phyloP scores from a whole-genome alignment of 805 yeast genomes.

The Lachancea fermentati region DNA sequence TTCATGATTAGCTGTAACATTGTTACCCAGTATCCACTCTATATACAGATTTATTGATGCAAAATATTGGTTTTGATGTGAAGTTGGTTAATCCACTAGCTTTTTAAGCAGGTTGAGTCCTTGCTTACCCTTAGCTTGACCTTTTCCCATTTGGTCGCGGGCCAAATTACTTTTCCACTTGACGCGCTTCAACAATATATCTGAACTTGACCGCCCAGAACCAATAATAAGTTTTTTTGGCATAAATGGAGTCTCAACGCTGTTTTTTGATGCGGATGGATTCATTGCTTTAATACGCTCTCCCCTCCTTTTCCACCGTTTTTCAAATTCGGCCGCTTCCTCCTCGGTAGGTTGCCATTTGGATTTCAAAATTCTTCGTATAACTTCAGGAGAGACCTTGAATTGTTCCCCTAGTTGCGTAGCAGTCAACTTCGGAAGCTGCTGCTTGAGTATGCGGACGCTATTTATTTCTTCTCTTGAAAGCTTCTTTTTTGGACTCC shows the following conservation, averaged over 20 bases:
- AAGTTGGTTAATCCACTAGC: conserved; percentile 9
- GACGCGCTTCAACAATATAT: conserved; percentile 4
- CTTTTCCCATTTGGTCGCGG: neutral
- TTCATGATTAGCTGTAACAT: conserved; percentile 1
- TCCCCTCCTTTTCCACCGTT: conserved; percentile 52
- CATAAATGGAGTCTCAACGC: neutral
- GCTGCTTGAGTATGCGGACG: conserved; percentile 48
- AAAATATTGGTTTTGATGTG: neutral
- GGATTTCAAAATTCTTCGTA: conserved; percentile 71
- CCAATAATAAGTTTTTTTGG: conserved; percentile 5
- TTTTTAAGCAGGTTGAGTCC: conserved; percentile 11
- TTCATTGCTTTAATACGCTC: conserved; percentile 31
- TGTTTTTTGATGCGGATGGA: conserved; percentile 4
- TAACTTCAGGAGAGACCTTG: conserved; percentile 72
- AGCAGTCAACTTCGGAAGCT: conserved; percentile 55
- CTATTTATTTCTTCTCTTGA: conserved; percentile 66
- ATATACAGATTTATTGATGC: conserved; percentile 8
- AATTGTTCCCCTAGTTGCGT: conserved; percentile 58
- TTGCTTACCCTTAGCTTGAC: conserved; percentile 1
- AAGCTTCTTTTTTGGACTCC: conserved; percentile 65
- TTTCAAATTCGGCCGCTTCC: conserved; percentile 36
- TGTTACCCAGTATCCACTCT: neutral
- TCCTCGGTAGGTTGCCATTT: conserved; percentile 71
- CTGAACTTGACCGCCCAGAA: conserved; percentile 5
- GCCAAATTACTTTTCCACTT: neutral